Conservation (phyloP, 2,329 filamentous ascomycete genomes). For the Lasiodiplodia gonubiensis region DNA sequence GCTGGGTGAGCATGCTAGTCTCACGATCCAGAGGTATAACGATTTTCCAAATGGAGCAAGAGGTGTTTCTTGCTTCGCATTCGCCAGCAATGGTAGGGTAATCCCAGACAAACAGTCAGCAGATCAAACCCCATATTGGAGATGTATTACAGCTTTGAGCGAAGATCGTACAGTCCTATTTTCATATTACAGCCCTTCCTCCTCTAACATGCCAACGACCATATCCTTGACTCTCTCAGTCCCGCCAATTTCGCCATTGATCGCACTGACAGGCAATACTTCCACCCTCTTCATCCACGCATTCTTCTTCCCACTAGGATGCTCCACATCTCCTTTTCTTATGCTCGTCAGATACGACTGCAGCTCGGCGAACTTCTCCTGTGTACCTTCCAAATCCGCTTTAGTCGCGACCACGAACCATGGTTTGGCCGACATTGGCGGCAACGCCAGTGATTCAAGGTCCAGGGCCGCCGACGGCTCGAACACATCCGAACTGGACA, state of each 20-base stretch:
- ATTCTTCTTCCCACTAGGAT: constrained; percentile 73
- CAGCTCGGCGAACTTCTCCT: constrained; percentile 75
- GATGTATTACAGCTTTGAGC: neutral
- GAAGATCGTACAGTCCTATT: neutral
- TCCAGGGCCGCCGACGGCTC: constrained; percentile 32
- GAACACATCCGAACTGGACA: constrained; percentile 27
- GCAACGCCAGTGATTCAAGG: constrained; percentile 52
- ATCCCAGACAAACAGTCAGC: neutral
- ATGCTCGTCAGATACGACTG: constrained; percentile 73
- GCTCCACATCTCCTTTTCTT: constrained; percentile 64
- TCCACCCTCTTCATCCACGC: constrained; percentile 64
- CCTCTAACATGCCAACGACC: constrained; percentile 70
- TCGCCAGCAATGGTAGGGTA: neutral
- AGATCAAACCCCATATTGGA: neutral
- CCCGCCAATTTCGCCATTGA: constrained; percentile 72
- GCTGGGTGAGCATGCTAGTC: too few species aligned
- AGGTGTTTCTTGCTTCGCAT: neutral
- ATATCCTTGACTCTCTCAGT: constrained; percentile 76
- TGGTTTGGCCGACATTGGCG: constrained; percentile 89
- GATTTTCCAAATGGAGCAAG: neutral
- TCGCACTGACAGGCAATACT: constrained; percentile 87
- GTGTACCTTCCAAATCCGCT: constrained; percentile 79
- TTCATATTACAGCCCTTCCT: constrained; percentile 15
- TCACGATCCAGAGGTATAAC: too few species aligned
- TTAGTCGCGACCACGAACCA: constrained; percentile 98